Base-by-base conservation (phyloP, 495 filamentous ascomycete species). In the Penicillium argentinense region DNA sequence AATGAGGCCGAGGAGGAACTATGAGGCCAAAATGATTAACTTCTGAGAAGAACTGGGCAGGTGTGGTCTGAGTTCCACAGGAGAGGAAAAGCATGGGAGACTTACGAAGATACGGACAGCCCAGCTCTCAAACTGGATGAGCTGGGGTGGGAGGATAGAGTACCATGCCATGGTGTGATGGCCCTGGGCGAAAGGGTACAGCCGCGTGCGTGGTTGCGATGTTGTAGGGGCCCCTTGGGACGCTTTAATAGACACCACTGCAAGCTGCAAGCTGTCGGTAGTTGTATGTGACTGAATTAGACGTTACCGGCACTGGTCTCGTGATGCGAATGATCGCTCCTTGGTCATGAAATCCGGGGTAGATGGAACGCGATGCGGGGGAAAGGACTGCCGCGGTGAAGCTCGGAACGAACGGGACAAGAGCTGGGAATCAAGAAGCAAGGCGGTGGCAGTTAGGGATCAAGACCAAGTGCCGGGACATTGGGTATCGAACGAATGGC, bases 1-100 rank as follows among this genome's bases (percentile, higher is more conserved):
- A 19, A 88, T 54, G 23, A 83, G 54, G 21, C 76, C 83, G 39
- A 88, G 74, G 37, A 89, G 51, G 12, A 89, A 56, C 86, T 89
- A 51, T 62, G 34, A 34, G 24, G 24, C 16, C 16, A 11, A 29
- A 9, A 22, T 13, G 18, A 26, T 42, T 30, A 47, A 34, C 11
- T 23, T 8, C 2, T 33, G 23, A 27, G 29, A 28, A 46, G 32
- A 26, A 44, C 18, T 37, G 39, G 28, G n/a, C 8, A 21, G 18
- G 13, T 5, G 29, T 4, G 29, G 18, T 25, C 37, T 49, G 18
- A 26, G 45, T 47, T 26, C 11, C 37, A 45, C 36, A 21, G 12
- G 16, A 32, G 33, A 24, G 13, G 39, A 4, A 29, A 7, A 23
- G 38, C 40, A 25, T 11, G 17, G 25, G 7, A 38, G 8, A 54